Percentiles rank a stretch among this genome's conserved stretches.
Conservation (phyloP, 2,329 filamentous ascomycete species). For the Cercospora sp. region DNA sequence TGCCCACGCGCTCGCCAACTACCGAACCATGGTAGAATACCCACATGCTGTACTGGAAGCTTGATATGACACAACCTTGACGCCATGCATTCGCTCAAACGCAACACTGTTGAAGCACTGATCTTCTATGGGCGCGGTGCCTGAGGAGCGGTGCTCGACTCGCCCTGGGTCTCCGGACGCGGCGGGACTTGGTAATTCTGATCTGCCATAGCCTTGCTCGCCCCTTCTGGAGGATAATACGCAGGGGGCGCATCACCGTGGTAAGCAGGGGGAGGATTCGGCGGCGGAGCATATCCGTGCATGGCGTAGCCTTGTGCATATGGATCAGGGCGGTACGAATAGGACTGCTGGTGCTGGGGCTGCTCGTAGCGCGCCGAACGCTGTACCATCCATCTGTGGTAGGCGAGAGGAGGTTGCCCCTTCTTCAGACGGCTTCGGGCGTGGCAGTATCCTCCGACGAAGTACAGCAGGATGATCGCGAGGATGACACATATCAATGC, state of each 20-base stretch:
- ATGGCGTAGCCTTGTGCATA: constrained; percentile 28
- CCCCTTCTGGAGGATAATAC: constrained; percentile 40
- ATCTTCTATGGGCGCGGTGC: constrained; percentile 13
- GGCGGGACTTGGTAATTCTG: constrained; percentile 30
- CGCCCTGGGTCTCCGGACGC: constrained; percentile 21
- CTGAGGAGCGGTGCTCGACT: constrained; percentile 21
- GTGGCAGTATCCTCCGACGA: constrained; percentile 69
- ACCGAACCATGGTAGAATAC: background rate
- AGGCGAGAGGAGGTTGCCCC: constrained; percentile 64
- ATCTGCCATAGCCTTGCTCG: constrained; percentile 38
- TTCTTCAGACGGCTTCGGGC: constrained; percentile 66
- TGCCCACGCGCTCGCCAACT: background rate
- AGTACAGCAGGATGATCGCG: constrained; percentile 58
- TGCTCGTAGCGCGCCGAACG: constrained; percentile 23
- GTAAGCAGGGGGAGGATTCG: constrained; percentile 39
- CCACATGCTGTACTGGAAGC: constrained; percentile 7
- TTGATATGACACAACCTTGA: constrained; percentile 14
- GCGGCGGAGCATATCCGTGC: constrained; percentile 34
- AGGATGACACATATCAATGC: constrained; percentile 65
- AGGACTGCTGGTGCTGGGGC: constrained; percentile 18
- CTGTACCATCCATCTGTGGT: constrained; percentile 58
- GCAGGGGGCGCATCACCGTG: constrained; percentile 38
- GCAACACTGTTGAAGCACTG: constrained; percentile 1
- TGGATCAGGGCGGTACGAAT: constrained; percentile 24
- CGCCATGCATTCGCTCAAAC: constrained; percentile 14